These are phyloP conservation scores for Musa troglodytarum DNA, from an alignment of 176 grass and related monocot species.

Conservation along the genomic window DNA sequence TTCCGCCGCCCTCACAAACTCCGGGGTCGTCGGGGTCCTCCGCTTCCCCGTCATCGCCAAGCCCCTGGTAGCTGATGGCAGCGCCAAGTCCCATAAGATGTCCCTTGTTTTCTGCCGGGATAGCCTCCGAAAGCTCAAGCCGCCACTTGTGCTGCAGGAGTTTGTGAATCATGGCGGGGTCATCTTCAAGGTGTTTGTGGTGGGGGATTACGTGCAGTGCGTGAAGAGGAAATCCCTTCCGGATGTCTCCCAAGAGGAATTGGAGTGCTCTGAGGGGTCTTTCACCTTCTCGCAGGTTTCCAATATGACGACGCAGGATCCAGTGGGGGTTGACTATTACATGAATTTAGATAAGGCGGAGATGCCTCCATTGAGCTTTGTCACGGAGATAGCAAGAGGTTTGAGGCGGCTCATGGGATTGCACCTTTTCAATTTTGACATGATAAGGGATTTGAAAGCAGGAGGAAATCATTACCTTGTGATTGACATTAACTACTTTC, in stretches of 20 bases:
- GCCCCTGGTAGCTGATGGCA: constrained; percentile 74
- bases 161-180: constrained; percentile 93
- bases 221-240: constrained; percentile 85
- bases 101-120: constrained; percentile 59
- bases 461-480: constrained; percentile 17
- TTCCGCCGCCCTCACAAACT: constrained; percentile 42
- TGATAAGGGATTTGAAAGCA: constrained; percentile 81
- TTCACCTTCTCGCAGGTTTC: constrained; percentile 88
- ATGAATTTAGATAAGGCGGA: constrained; percentile 47
- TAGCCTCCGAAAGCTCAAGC: constrained; percentile 50
- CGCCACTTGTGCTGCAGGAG: constrained; percentile 85
- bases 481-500: constrained; percentile 21
- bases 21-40: constrained; percentile 52
- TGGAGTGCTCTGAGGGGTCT: constrained; percentile 51
- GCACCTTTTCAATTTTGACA: constrained; percentile 89
- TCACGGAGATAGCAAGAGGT: constrained; percentile 52
- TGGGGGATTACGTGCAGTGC: constrained; percentile 67
- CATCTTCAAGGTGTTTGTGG: constrained; percentile 95
- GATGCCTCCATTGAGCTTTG: constrained; percentile 51
- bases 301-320: constrained; percentile 43
- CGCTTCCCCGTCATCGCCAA: constrained; percentile 88
- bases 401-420: constrained; percentile 64
- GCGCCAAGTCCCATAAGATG: constrained; percentile 79
- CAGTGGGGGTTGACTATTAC: constrained; percentile 37
- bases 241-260: constrained; percentile 51